These are phyloP conservation scores for Ceratocystis ficicola DNA, from an alignment of 2,329 filamentous ascomycete species.

Conservation along the genomic window DNA sequence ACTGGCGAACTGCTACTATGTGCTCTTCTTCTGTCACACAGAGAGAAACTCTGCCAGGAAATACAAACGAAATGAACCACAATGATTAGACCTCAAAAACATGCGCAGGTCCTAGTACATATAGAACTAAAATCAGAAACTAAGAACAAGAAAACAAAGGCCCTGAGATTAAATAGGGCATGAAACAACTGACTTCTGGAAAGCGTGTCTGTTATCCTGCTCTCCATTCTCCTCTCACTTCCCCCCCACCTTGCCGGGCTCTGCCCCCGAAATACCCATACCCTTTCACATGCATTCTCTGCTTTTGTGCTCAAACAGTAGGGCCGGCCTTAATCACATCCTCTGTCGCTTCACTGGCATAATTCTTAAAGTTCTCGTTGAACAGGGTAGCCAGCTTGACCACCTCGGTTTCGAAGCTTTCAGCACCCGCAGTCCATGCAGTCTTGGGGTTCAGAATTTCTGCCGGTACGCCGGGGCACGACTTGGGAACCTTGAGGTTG, in stretches of 20 bases:
- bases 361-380: slow-evolving; percentile 96
- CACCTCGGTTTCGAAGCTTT: slow-evolving; percentile 77
- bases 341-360: slow-evolving; percentile 67
- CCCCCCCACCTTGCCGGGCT: background rate
- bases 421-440: slow-evolving; percentile 72
- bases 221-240: background rate
- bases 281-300: background rate
- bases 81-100: background rate
- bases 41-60: background rate
- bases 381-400: slow-evolving; percentile 83
- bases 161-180: background rate
- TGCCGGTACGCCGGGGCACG: slow-evolving; percentile 74
- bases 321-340: slow-evolving; percentile 63
- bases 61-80: background rate
- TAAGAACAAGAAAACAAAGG: slow-evolving; percentile 2
- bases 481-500: slow-evolving; percentile 91
- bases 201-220: slow-evolving; percentile 9
- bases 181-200: background rate
- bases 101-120: background rate
- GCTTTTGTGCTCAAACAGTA: slow-evolving; percentile 3
- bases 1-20: background rate
- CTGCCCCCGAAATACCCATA: background rate
- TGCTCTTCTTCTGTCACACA: background rate
- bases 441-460: slow-evolving; percentile 92
- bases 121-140: background rate